Evolutionary conservation across 495 filamentous ascomycete species (phyloP).

Genomic region (Neurospora cerealis): DNA sequence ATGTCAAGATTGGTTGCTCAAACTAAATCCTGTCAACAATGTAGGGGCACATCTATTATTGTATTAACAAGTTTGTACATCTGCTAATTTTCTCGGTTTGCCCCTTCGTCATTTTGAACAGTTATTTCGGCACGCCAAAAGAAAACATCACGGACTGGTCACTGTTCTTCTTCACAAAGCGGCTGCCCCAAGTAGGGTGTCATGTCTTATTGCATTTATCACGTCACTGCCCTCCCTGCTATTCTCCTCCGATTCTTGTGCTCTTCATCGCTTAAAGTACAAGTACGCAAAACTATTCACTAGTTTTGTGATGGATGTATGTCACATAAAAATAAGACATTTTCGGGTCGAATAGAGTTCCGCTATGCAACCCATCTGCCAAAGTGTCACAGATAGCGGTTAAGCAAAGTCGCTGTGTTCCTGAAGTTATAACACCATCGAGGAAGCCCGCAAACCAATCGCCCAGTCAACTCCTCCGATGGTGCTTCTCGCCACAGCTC

Average conservation of each 20-base stretch:
- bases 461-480: not conserved
- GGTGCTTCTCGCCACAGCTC: not conserved
- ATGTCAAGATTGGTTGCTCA: not conserved
- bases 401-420: not conserved
- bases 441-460: not conserved
- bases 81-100: too few relatives aligned
- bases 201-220: not conserved
- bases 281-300: not conserved
- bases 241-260: not conserved
- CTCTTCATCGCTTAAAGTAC: not conserved
- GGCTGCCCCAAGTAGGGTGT: not conserved
- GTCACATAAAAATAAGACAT: not conserved
- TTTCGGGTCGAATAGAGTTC: not conserved
- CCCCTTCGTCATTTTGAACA: too few relatives aligned
- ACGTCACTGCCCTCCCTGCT: not conserved
- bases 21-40: not conserved
- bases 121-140: not conserved
- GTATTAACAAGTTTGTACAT: not conserved
- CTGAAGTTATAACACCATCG: not conserved
- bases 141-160: not conserved
- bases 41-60: too few relatives aligned
- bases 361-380: not conserved
- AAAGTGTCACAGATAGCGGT: not conserved
- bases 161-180: not conserved
- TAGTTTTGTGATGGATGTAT: not conserved